Percentiles rank a stretch among this genome's conserved stretches.
Evolutionary conservation across 805 yeast species (phyloP).

Genomic region (Lipomyces starkeyi): DNA sequence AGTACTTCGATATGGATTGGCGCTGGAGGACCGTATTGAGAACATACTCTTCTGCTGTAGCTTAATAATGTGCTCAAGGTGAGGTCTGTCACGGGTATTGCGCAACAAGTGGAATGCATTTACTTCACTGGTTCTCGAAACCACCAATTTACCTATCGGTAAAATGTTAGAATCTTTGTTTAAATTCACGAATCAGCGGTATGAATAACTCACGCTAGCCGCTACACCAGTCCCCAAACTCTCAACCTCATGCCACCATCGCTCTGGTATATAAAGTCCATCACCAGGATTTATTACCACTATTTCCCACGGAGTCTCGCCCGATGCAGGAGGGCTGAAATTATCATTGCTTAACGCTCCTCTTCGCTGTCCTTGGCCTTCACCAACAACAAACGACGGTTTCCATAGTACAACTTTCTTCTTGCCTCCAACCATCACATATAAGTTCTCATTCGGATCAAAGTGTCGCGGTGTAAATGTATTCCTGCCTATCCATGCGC

Average conservation of each 20-base stretch:
- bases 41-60: too few species aligned
- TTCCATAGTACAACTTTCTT: constrained; percentile 32
- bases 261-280: constrained; percentile 35
- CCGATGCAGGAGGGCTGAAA: constrained; percentile 16
- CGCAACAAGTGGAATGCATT: neutral
- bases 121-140: constrained; percentile 22
- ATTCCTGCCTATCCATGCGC: constrained; percentile 36
- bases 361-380: neutral
- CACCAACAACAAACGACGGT: constrained; percentile 13
- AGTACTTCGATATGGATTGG: too few species aligned
- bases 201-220: constrained; percentile 27
- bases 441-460: constrained; percentile 37
- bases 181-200: neutral
- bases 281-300: constrained; percentile 34
- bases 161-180: neutral
- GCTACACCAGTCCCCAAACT: constrained; percentile 22
- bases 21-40: too few species aligned
- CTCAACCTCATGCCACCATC: constrained; percentile 39
- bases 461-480: constrained; percentile 37
- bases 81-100: neutral
- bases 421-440: constrained; percentile 34
- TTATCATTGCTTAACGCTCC: constrained; percentile 23
- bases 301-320: constrained; percentile 18
- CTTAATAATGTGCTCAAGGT: too few species aligned
- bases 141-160: constrained; percentile 38